These are phyloP conservation scores for Ophiostoma populinum DNA, from an alignment of 2,329 filamentous ascomycete genomes.

Conservation along the genomic window DNA sequence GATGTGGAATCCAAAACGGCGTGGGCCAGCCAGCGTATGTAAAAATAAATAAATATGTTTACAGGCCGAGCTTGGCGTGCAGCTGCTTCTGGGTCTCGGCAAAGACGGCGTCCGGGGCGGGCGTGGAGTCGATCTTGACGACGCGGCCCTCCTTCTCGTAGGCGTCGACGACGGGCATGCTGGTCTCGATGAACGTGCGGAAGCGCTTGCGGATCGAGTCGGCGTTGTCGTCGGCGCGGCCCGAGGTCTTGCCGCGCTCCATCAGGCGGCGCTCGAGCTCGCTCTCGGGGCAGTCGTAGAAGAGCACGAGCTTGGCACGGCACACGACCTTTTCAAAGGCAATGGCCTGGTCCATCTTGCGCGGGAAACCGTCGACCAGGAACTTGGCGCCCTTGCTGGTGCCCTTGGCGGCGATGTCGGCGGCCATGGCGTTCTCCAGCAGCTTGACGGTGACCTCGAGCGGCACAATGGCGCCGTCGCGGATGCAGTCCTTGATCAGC, in stretches of 20 bases:
- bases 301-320: conserved; percentile 68
- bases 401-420: conserved; percentile 28
- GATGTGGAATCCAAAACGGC: no score
- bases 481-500: conserved; percentile 86
- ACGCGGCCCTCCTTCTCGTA: conserved; percentile 64
- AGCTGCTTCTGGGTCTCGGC: conserved; percentile 33
- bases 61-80: conserved; percentile 30
- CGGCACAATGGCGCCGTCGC: conserved; percentile 89
- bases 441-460: conserved; percentile 95
- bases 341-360: conserved; percentile 91
- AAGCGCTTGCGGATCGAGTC: conserved; percentile 96
- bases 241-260: conserved; percentile 83
- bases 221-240: conserved; percentile 80
- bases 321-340: conserved; percentile 88
- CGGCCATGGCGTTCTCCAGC: conserved; percentile 82
- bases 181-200: conserved; percentile 82
- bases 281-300: conserved; percentile 83
- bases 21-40: no score
- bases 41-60: neutral
- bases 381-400: conserved; percentile 39
- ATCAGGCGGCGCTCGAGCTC: conserved; percentile 74
- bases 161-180: conserved; percentile 89
- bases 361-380: conserved; percentile 68
- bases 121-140: conserved; percentile 60
- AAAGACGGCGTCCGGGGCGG: conserved; percentile 44